Percentiles rank a stretch among this genome's conserved stretches.
phyloP scores from a whole-genome alignment of 2,329 filamentous ascomycete genomes.

The Diplocarpon rosae region DNA sequence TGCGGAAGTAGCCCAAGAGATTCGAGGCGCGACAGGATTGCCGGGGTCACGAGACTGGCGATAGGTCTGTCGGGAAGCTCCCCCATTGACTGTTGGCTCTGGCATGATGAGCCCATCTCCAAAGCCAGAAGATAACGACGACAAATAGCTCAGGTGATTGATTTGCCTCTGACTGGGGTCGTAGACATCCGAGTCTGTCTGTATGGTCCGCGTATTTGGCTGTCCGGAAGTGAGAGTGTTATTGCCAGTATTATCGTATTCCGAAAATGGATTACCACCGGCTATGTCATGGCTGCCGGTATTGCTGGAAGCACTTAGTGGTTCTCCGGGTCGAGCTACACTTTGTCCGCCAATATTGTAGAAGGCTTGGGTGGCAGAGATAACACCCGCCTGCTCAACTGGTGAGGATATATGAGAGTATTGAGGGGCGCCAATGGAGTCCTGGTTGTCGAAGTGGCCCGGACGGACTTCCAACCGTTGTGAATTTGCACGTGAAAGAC shows the following conservation, averaged over 20 bases:
- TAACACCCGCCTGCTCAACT: conserved; percentile 1
- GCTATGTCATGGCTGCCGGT: conserved; percentile 7
- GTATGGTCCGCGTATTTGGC: conserved; percentile 13
- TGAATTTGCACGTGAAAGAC: conserved; percentile 8
- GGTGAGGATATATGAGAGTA: conserved; percentile 6
- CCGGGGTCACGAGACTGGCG: conserved; percentile 13
- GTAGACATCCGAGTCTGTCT: conserved; percentile 17
- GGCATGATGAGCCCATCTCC: conserved; percentile 45
- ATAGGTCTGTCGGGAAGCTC: conserved; percentile 10
- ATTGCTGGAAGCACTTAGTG: conserved; percentile 5
- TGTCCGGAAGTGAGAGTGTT: not conserved
- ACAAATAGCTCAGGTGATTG: conserved; percentile 33
- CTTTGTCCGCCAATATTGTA: conserved; percentile 3
- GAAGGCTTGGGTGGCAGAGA: conserved; percentile 3
- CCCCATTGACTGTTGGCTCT: conserved; percentile 26
- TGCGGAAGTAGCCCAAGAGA: conserved; percentile 23
- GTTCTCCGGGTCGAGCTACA: conserved; percentile 6
- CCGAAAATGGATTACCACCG: conserved; percentile 1
- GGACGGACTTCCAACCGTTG: conserved; percentile 7
- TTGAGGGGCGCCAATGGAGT: conserved; percentile 9
- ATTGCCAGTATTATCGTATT: conserved; percentile 9
- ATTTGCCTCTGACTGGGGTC: conserved; percentile 17
- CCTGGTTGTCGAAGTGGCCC: conserved; percentile 10
- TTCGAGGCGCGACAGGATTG: conserved; percentile 11
- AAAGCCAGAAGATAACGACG: conserved; percentile 53